Evolutionary conservation across 179 eudicot species (phyloP), one percentile per base, ranked within the genome.

Genomic region (Beta macrorhiza): DNA sequence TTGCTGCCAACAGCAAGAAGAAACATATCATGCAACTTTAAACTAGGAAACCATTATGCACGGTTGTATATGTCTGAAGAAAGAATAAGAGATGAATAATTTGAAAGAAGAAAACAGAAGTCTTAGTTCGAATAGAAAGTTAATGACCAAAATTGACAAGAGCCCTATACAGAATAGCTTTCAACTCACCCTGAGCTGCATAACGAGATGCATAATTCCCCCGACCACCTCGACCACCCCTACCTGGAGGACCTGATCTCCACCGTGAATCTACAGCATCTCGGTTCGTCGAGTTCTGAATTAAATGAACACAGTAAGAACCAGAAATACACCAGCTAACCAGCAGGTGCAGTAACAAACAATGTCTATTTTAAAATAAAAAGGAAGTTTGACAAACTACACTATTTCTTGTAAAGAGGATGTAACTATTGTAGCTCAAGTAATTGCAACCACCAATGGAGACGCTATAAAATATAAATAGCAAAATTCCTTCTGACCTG

Each of bases 211-310:
- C 53, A 78, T 83, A 79, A 82, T 82, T 89, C 64, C 91, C 89
- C 67, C 91, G 86, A 64, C 91, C 91, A 81, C 86, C 94, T 82
- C 92, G 88, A 77, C 84, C 86, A 74, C 90, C 89, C 82, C 93
- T 86, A n/a, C 91, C 89, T 75, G 89, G 89, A 81, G 88, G 87
- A 53, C 90, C 91, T 37, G 90, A 81, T 65, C 84, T 94, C 91
- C 93, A 83, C 83, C 87, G 90, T 56, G 88, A 74, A 78, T 93
- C 97, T 22, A 84, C 87, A 70, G 89, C 62, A 83, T 94, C 97
- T 83, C 89, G 91, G 83, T 62, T 86, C 80, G 79, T 88, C 79
- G 61, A 63, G 76, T 8, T 69, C 73, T 69, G 73, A 32, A 69
- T 44, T 19, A 17, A 37, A 42, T 20, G 44, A 69, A 44, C 73